Evolutionary conservation across 345 rosid genomes (phyloP).

Genomic region (Salix viminalis): DNA sequence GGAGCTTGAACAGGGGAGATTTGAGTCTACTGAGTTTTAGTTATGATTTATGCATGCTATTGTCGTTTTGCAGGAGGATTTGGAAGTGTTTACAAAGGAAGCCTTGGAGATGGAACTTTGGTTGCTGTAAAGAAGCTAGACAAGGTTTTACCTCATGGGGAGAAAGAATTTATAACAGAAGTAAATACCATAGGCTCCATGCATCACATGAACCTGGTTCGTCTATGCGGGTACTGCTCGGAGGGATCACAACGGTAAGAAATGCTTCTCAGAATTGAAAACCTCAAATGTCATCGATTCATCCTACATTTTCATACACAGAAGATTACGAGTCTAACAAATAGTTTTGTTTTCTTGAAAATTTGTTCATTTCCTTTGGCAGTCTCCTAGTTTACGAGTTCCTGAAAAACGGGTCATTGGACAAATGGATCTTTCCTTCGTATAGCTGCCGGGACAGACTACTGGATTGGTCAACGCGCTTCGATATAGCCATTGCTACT

Average conservation of each 20-base stretch:
- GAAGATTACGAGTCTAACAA: not conserved
- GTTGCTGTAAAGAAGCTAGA: slow-evolving; percentile 31
- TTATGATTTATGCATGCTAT: not conserved
- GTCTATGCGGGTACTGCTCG: slow-evolving; percentile 28
- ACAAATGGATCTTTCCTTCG: slow-evolving; percentile 30
- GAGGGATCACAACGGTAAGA: slow-evolving; percentile 49
- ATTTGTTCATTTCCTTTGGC: not conserved
- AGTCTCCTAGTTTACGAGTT: slow-evolving; percentile 33
- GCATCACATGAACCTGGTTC: slow-evolving; percentile 36
- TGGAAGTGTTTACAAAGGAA: slow-evolving; percentile 32
- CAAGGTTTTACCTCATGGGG: slow-evolving; percentile 31
- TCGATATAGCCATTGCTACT: slow-evolving; percentile 26
- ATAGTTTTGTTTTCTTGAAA: not conserved
- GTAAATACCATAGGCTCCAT: slow-evolving; percentile 33
- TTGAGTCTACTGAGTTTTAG: not conserved
- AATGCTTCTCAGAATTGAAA: not conserved
- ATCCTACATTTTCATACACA: not conserved
- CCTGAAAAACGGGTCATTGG: slow-evolving; percentile 29
- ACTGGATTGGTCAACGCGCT: slow-evolving; percentile 27
- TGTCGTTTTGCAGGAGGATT: slow-evolving; percentile 30
- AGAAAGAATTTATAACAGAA: slow-evolving; percentile 34
- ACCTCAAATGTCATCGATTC: not conserved
- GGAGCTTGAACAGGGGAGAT: slow-evolving; percentile 5
- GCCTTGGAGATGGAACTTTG: slow-evolving; percentile 24
- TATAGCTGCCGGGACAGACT: slow-evolving; percentile 4